phyloP scores from a whole-genome alignment of 2,329 filamentous ascomycete genomes.

The Botrytis galanthina region DNA sequence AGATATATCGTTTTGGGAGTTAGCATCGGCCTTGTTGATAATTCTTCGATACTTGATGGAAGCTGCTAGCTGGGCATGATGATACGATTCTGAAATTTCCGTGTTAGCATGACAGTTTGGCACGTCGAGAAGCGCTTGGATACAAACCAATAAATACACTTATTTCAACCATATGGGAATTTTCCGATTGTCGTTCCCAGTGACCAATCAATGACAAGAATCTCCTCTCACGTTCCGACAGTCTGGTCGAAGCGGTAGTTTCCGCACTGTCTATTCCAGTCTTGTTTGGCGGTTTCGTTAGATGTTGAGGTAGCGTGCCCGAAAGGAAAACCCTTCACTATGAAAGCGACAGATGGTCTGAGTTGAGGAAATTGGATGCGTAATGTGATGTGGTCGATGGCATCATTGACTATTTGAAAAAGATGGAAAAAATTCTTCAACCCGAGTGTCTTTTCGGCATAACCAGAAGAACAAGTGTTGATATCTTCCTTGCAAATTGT shows the following conservation, averaged over 20 bases:
- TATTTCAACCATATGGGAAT: not conserved
- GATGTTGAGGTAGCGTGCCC: not conserved
- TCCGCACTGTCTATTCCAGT: not conserved
- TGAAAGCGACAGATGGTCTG: not conserved
- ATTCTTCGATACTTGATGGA: not conserved
- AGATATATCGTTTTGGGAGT: not conserved
- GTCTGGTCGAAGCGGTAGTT: not conserved
- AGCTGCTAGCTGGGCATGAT: not conserved
- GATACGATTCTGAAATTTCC: not conserved
- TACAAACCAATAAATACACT: not conserved
- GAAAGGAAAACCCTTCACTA: not conserved
- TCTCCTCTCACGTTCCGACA: not conserved
- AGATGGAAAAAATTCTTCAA: not conserved
- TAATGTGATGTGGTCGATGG: not conserved
- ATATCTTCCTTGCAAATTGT: not conserved
- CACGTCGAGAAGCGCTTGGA: not conserved
- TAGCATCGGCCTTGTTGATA: not conserved
- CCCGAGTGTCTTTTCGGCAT: not conserved
- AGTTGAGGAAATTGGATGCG: not conserved
- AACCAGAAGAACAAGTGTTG: not conserved
- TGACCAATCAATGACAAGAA: not conserved
- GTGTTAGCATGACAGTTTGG: not conserved
- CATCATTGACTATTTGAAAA: not conserved
- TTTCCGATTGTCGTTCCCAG: not conserved
- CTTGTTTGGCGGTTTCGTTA: not conserved